Conservation (phyloP, 108 stramenopile genomes). For the Nitzschia inconspicua region DNA sequence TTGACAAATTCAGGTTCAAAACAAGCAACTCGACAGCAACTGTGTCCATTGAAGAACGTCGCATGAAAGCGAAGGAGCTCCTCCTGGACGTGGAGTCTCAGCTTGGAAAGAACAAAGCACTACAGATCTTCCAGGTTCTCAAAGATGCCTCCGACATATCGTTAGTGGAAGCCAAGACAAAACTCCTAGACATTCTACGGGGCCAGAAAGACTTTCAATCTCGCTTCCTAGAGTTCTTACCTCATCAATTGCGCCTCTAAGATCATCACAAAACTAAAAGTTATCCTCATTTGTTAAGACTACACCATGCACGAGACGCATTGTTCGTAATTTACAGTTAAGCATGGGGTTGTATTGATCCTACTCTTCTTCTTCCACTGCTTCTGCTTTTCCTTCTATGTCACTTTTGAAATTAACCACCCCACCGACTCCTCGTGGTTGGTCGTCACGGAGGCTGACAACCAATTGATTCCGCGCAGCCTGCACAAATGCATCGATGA, state of each 20-base stretch:
- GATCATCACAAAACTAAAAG: too few species aligned
- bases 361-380: too few species aligned
- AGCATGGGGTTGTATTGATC: too few species aligned
- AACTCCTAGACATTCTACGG: constrained; percentile 43
- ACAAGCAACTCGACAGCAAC: constrained; percentile 37
- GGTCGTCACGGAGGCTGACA: constrained; percentile 29
- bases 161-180: constrained; percentile 15
- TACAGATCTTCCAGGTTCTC: constrained; percentile 41
- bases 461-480: neutral
- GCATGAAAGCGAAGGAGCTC: constrained; percentile 49
- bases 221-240: constrained; percentile 56
- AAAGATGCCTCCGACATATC: constrained; percentile 32
- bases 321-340: too few species aligned
- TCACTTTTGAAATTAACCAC: constrained; percentile 50
- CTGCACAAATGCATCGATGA: neutral
- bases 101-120: constrained; percentile 53
- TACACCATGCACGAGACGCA: too few species aligned
- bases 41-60: constrained; percentile 45
- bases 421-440: constrained; percentile 48
- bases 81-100: constrained; percentile 48
- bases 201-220: constrained; percentile 49
- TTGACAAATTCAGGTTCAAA: constrained; percentile 54
- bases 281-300: too few species aligned
- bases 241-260: constrained; percentile 31
- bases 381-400: too few species aligned